Evolutionary conservation across 2,329 filamentous ascomycete genomes (phyloP).

Genomic region (Claviceps quebecensis): DNA sequence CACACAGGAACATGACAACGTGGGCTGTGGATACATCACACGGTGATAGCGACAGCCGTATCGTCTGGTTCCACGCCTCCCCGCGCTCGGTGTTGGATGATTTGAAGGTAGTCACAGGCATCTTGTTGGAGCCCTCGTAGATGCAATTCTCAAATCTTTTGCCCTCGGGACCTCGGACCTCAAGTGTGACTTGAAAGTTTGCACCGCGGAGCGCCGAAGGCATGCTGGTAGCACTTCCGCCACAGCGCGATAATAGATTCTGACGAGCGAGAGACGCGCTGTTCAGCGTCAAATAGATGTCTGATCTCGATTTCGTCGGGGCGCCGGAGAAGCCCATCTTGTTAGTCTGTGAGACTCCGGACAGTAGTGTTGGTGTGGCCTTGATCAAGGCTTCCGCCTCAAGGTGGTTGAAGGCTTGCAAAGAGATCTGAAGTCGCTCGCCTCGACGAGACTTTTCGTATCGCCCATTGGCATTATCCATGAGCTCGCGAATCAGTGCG

Average conservation of each 20-base stretch:
- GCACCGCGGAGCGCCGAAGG: conserved; percentile 46
- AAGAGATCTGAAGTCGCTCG: conserved; percentile 64
- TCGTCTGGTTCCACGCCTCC: conserved; percentile 75
- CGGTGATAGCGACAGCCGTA: conserved; percentile 65
- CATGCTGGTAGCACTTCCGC: conserved; percentile 62
- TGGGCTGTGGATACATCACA: conserved; percentile 73
- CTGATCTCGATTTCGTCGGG: conserved; percentile 74
- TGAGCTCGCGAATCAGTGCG: conserved; percentile 56
- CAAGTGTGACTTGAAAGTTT: conserved; percentile 78
- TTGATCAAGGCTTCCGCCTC: conserved; percentile 74
- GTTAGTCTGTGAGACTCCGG: conserved; percentile 64
- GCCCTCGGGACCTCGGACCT: conserved; percentile 67
- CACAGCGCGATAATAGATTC: conserved; percentile 49
- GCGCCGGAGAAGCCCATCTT: conserved; percentile 92
- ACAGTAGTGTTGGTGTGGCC: conserved; percentile 74
- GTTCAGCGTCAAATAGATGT: conserved; percentile 83
- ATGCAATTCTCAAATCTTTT: conserved; percentile 82
- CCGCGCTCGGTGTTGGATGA: conserved; percentile 69
- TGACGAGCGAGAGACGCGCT: conserved; percentile 69
- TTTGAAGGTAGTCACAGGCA: conserved; percentile 71
- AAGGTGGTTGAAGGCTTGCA: conserved; percentile 62
- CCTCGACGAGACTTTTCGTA: conserved; percentile 61
- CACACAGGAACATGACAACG: conserved; percentile 77
- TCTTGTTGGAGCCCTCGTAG: conserved; percentile 68
- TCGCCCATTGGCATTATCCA: conserved; percentile 57